Percentiles rank a stretch among this genome's conserved stretches.
phyloP scores from a whole-genome alignment of 2,329 filamentous ascomycete genomes.

The Metarhizium anisopliae region DNA sequence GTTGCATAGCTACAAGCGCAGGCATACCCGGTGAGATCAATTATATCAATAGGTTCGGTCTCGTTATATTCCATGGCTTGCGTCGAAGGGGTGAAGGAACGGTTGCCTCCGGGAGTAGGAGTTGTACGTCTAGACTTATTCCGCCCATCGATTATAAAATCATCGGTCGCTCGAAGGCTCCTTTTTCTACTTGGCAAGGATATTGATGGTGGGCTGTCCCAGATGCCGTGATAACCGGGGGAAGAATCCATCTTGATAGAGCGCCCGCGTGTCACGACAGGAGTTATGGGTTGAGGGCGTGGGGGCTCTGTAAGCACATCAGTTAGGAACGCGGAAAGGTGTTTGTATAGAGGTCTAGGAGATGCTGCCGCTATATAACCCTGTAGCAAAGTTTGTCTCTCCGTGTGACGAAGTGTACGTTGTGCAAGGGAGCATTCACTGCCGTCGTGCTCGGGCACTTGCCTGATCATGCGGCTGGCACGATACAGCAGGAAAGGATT shows the following conservation, averaged over 20 bases:
- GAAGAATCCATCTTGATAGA: background rate
- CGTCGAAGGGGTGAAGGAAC: background rate
- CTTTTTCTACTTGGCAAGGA: slow-evolving; percentile 23
- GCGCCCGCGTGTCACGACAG: background rate
- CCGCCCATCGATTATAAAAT: slow-evolving; percentile 7
- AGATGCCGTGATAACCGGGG: background rate
- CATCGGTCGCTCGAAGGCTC: slow-evolving; percentile 11
- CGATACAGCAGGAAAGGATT: background rate
- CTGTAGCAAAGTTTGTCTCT: background rate
- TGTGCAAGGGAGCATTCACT: background rate
- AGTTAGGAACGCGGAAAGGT: background rate
- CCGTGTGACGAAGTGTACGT: background rate
- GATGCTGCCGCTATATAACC: background rate
- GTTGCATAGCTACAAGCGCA: background rate
- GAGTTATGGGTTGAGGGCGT: background rate
- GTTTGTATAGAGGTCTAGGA: background rate
- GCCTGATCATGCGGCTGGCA: background rate
- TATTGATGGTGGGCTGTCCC: slow-evolving; percentile 5
- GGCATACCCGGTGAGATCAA: slow-evolving; percentile 34
- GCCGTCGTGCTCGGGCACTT: background rate
- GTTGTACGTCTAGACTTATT: slow-evolving; percentile 27
- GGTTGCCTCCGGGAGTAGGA: slow-evolving; percentile 8
- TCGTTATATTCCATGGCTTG: background rate
- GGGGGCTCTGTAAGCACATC: background rate
- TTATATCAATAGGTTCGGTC: slow-evolving; percentile 18